These are phyloP conservation scores for Penicillium fimorum DNA, from an alignment of 495 filamentous ascomycete species.

Conservation along the genomic window DNA sequence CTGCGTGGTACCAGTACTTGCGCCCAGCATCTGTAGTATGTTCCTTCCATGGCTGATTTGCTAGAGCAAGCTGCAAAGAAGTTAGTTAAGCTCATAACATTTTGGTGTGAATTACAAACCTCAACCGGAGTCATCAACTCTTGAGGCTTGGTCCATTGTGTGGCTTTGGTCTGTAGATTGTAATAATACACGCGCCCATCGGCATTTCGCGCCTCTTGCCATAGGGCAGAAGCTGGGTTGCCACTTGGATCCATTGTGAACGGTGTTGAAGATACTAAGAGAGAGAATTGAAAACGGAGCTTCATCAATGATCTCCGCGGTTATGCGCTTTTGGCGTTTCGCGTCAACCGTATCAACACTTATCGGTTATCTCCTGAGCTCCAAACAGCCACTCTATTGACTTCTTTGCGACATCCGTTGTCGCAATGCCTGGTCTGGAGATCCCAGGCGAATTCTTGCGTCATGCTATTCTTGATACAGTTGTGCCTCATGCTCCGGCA, in stretches of 20 bases:
- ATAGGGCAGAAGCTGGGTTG: slow-evolving; percentile 55
- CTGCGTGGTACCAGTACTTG: slow-evolving; percentile 92
- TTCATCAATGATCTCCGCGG: slow-evolving; percentile 21
- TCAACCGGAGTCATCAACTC: slow-evolving; percentile 86
- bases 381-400: slow-evolving; percentile 20
- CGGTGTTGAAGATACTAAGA: slow-evolving; percentile 7
- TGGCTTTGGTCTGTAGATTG: slow-evolving; percentile 80
- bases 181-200: slow-evolving; percentile 95
- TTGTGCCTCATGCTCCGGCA: slow-evolving; percentile 69
- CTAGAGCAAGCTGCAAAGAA: slow-evolving; percentile 64
- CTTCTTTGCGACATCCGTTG: slow-evolving; percentile 26
- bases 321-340: slow-evolving; percentile 38
- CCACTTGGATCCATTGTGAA: slow-evolving; percentile 63
- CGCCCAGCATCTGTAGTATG: slow-evolving; percentile 81
- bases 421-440: slow-evolving; percentile 44
- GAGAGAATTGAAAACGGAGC: slow-evolving; percentile 25
- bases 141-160: slow-evolving; percentile 90
- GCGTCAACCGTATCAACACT: slow-evolving; percentile 9
- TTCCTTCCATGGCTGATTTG: slow-evolving; percentile 89
- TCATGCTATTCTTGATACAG: slow-evolving; percentile 69
- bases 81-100: slow-evolving; percentile 12
- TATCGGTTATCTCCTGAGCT: slow-evolving; percentile 19
- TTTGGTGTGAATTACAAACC: slow-evolving; percentile 49
- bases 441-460: slow-evolving; percentile 62
- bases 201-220: slow-evolving; percentile 79